Percentiles rank a stretch among this genome's conserved stretches.
Conservation (phyloP, 768 basidiomycete species). For the Kwoniella sp. region DNA sequence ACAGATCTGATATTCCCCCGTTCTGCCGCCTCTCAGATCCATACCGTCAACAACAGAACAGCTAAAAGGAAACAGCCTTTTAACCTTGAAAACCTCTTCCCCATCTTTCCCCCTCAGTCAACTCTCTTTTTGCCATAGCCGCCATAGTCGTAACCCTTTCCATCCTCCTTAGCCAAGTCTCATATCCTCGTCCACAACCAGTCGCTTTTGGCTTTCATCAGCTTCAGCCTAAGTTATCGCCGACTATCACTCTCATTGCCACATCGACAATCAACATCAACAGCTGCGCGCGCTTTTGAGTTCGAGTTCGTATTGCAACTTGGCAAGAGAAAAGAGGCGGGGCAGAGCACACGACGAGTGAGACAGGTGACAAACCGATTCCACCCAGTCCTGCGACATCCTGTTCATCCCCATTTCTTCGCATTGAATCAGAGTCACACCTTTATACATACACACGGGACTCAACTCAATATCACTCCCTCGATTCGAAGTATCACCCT, state of each 20-base stretch:
- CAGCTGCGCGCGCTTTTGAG: no score
- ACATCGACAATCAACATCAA: no score
- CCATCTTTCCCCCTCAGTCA: not conserved
- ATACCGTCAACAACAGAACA: not conserved
- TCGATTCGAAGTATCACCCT: not conserved
- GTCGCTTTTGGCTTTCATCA: no score
- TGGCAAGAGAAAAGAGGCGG: not conserved
- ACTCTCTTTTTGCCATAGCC: not conserved
- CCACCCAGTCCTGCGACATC: not conserved
- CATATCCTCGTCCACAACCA: no score
- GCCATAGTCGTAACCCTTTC: not conserved
- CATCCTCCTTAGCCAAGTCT: not conserved
- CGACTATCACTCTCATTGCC: no score
- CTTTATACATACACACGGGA: not conserved
- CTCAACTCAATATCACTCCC: not conserved
- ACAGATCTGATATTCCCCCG: not conserved
- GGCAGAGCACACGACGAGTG: not conserved
- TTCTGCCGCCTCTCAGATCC: not conserved
- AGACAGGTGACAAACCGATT: not conserved
- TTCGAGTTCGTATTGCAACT: not conserved
- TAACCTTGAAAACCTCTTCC: not conserved
- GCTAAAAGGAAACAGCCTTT: slow-evolving; percentile 1
- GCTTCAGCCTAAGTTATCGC: no score
- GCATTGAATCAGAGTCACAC: not conserved
- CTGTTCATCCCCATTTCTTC: not conserved